A percentile compares a stretch with the other conserved stretches of the same genome.
Evolutionary conservation across 768 basidiomycete species (phyloP).

Genomic region (Coprinopsis marcescibilis): DNA sequence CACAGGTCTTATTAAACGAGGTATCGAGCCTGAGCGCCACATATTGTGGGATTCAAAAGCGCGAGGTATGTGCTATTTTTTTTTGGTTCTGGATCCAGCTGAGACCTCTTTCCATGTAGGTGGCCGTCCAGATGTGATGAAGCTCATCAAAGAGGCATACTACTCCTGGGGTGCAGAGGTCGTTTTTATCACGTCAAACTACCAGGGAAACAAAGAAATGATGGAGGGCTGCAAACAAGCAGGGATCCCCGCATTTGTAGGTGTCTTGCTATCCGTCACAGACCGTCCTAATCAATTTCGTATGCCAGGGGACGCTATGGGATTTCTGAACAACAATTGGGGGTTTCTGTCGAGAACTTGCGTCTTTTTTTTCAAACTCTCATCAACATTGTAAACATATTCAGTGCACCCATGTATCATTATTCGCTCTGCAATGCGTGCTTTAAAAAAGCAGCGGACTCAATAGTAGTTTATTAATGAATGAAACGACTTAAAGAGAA

Average conservation of each 20-base stretch:
- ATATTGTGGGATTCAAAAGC: constrained; percentile 77
- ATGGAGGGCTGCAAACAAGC: constrained; percentile 75
- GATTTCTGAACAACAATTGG: constrained; percentile 46
- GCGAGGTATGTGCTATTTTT: constrained; percentile 36
- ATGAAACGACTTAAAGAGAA: no score
- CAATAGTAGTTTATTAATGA: no score
- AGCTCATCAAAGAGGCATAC: constrained; percentile 67
- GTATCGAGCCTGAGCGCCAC: constrained; percentile 64
- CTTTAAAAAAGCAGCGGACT: background rate
- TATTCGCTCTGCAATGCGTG: constrained; percentile 1
- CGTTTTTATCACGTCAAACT: constrained; percentile 80
- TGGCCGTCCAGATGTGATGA: constrained; percentile 75
- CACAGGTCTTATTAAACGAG: constrained; percentile 59
- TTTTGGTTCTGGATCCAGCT: background rate
- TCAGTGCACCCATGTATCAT: constrained; percentile 9
- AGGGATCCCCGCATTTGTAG: constrained; percentile 62
- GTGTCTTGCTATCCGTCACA: constrained; percentile 13
- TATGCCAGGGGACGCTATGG: constrained; percentile 57
- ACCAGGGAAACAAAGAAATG: constrained; percentile 72
- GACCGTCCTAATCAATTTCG: background rate
- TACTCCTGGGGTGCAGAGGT: constrained; percentile 79
- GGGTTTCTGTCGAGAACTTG: background rate
- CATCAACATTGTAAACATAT: constrained; percentile 6
- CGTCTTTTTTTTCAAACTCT: constrained; percentile 4
- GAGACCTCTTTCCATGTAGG: constrained; percentile 23